Evolutionary conservation across 345 rosid genomes (phyloP), one percentile per base, ranked within the genome.

Genomic region (Citrus glauca): DNA sequence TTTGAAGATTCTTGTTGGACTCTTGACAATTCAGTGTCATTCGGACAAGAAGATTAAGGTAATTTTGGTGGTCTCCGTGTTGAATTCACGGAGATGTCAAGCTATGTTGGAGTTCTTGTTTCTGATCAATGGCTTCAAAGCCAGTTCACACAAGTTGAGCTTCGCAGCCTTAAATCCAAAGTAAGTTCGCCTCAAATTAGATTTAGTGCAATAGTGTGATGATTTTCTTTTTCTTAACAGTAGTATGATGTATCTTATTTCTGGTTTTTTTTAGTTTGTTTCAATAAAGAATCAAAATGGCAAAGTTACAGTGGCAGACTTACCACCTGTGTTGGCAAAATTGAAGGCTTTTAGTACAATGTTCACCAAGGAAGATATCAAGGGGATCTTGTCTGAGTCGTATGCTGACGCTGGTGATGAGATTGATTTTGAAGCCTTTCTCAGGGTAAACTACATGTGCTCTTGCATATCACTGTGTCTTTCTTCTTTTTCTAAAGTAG

Each of bases 131-230:
- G 84, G 97, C 89, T 93, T 53, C 95, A 93, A 84, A 89, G 93
- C 79, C 97, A 93, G 81, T 93, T 93, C 82, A 91, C 93, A 1
- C 98, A 95, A 85, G 92, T 91, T 25, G 98, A 93, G 81, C 97
- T 95, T 82, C 97, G 93, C 22, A 85, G 92, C 85, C 97, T 95
- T 73, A 84, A 86, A 68, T 80, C 98, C 24, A 93, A 91, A 86
- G 99, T 93, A 78, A 84, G 94, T 66, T 73, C 20, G 9, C 57
- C 57, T 40, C 27, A 22, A 37, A 48, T 28, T 57, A 40, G 9
- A 68, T 19, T 61, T 24, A 28, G 42, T 61, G 55, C 19, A 69
- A 10, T 37, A 59, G 25, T 69, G 17, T 57, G 60, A 10, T 24
- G 11, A 19, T 24, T 37, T 7, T 55, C 4, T 20, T 28, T 7